These are phyloP conservation scores for Candida andamanensis DNA, from an alignment of 805 yeast species.

Conservation along the genomic window DNA sequence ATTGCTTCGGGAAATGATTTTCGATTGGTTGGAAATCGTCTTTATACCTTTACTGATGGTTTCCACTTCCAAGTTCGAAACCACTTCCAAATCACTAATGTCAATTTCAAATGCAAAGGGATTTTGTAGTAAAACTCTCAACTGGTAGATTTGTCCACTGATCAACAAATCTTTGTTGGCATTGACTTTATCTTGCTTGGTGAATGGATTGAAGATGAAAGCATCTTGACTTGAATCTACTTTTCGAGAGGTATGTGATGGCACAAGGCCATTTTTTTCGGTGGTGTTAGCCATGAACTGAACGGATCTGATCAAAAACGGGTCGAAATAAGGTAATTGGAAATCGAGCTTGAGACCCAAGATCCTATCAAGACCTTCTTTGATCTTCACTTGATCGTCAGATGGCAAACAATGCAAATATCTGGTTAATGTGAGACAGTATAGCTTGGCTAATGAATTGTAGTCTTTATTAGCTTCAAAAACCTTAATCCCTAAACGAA, in stretches of 20 bases:
- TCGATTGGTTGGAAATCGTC: conserved; percentile 1
- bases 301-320: conserved; percentile 52
- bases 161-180: conserved; percentile 45
- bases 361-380: conserved; percentile 23
- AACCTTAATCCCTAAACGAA: conserved; percentile 48
- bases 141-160: conserved; percentile 51
- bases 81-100: conserved; percentile 44
- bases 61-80: conserved; percentile 22
- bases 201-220: conserved; percentile 49
- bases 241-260: conserved; percentile 1
- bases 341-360: conserved; percentile 18
- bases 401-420: conserved; percentile 49
- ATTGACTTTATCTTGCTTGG: conserved; percentile 15
- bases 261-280: background rate
- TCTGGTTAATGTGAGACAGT: conserved; percentile 51
- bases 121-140: conserved; percentile 60
- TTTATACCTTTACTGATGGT: conserved; percentile 17
- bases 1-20: conserved; percentile 1
- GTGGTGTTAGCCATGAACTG: conserved; percentile 22
- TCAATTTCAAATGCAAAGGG: conserved; percentile 75
- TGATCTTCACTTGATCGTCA: conserved; percentile 52
- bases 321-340: conserved; percentile 64
- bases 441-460: conserved; percentile 34
- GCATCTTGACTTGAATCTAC: conserved; percentile 1
- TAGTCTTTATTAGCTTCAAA: conserved; percentile 49